Evolutionary conservation across 139 green algal genomes (phyloP).

Genomic region (Micractinium conductrix): DNA sequence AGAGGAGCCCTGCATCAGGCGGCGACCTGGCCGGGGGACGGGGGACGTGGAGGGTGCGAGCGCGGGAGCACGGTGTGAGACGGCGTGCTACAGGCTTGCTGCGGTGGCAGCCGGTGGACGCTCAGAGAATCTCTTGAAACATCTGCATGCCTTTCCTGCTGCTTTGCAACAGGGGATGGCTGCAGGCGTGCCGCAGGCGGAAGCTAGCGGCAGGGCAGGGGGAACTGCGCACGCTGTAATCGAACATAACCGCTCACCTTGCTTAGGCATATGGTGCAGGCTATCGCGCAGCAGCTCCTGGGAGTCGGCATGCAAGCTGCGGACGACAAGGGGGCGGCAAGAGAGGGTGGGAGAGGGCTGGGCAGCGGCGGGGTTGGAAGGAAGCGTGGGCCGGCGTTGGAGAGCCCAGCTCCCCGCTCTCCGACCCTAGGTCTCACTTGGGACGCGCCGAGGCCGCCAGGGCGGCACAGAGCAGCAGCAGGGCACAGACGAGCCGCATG

Average conservation of each 20-base stretch:
- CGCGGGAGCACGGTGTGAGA: background rate
- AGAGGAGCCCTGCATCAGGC: background rate
- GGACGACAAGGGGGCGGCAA: background rate
- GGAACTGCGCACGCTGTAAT: too few species aligned
- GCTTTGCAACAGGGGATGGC: too few species aligned
- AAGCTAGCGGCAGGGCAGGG: background rate
- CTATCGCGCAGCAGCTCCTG: conserved; percentile 5
- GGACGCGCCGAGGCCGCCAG: background rate
- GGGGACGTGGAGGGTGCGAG: background rate
- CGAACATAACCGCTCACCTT: too few species aligned
- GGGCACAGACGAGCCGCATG: background rate
- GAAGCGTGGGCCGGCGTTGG: too few species aligned
- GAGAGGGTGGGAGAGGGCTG: background rate
- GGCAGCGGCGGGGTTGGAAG: background rate
- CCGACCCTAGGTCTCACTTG: too few species aligned
- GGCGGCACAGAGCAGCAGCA: background rate
- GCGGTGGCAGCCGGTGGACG: too few species aligned
- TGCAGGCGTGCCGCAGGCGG: too few species aligned
- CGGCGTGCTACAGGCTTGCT: too few species aligned
- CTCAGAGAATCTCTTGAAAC: too few species aligned
- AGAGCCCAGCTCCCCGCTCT: background rate
- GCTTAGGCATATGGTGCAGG: background rate
- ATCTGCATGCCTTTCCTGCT: too few species aligned
- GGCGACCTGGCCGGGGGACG: background rate
- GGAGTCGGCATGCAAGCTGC: background rate